phyloP scores from a whole-genome alignment of 805 yeast genomes.

The Pichia rugopelliculosa region DNA sequence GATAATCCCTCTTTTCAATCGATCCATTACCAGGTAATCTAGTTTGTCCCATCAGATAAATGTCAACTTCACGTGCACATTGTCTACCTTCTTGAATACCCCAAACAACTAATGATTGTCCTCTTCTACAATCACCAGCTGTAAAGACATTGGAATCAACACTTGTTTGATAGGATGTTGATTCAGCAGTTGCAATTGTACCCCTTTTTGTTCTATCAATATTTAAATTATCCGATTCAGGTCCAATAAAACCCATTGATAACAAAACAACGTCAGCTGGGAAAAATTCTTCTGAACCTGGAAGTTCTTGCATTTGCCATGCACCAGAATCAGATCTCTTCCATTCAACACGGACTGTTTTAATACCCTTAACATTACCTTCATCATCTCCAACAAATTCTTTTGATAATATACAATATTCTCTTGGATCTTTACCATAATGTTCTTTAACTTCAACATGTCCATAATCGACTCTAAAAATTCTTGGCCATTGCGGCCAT shows the following conservation, averaged over 20 bases:
- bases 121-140: constrained; percentile 99
- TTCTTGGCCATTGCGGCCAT: constrained; percentile 99
- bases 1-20: constrained; percentile 76
- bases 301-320: constrained; percentile 98
- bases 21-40: constrained; percentile 92
- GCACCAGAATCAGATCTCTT: constrained; percentile 91
- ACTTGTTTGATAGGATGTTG: constrained; percentile 59
- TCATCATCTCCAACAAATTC: constrained; percentile 93
- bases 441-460: constrained; percentile 92
- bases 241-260: constrained; percentile 98
- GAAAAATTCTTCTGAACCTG: constrained; percentile 89
- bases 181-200: constrained; percentile 59
- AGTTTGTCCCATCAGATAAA: constrained; percentile 66
- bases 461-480: constrained; percentile 96
- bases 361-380: constrained; percentile 91
- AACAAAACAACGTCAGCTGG: constrained; percentile 90
- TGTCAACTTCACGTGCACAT: constrained; percentile 92
- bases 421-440: constrained; percentile 96
- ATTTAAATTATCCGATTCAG: constrained; percentile 73
- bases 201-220: constrained; percentile 75
- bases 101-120: constrained; percentile 97
- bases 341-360: constrained; percentile 98
- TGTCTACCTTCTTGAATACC: constrained; percentile 99
- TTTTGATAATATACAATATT: constrained; percentile 89
- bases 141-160: constrained; percentile 68